Percentiles rank a stretch among this genome's conserved stretches.
phyloP scores from a whole-genome alignment of 352 stramenopile species.

The Pythium coloratum region DNA sequence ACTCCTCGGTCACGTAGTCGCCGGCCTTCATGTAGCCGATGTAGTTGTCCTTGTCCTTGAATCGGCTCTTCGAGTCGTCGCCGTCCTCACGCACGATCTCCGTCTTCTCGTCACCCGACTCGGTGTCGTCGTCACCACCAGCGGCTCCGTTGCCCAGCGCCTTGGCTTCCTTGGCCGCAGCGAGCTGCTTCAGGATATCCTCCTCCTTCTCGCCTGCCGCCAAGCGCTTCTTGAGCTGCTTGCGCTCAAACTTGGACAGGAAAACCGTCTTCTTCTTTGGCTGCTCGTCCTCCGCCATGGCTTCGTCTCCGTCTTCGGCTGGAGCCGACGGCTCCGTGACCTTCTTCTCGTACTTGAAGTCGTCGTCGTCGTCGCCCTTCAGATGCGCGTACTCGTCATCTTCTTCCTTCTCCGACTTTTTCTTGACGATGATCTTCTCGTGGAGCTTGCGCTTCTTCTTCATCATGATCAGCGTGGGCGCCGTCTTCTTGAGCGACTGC shows the following conservation, averaged over 20 bases:
- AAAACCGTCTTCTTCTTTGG: conserved; percentile 73
- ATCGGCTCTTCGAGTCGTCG: conserved; percentile 25
- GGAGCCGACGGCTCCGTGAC: neutral
- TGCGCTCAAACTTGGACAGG: conserved; percentile 95
- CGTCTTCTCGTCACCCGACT: conserved; percentile 31
- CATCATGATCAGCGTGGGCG: conserved; percentile 83
- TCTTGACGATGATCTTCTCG: conserved; percentile 81
- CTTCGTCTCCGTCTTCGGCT: conserved; percentile 9
- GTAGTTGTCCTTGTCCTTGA: conserved; percentile 86
- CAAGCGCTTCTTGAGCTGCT: conserved; percentile 91
- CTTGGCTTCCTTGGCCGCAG: conserved; percentile 43
- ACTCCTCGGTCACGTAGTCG: conserved; percentile 75
- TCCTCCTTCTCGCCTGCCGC: conserved; percentile 70
- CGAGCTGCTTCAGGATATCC: conserved; percentile 68
- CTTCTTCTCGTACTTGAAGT: conserved; percentile 14
- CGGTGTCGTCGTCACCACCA: conserved; percentile 15
- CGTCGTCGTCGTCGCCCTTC: conserved; percentile 33
- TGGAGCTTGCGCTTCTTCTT: conserved; percentile 84
- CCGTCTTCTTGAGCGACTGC: conserved; percentile 77
- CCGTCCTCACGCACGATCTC: conserved; percentile 12
- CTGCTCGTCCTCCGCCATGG: conserved; percentile 9
- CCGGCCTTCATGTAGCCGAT: conserved; percentile 83
- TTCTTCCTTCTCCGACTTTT: conserved; percentile 56
- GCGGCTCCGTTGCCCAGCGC: neutral
- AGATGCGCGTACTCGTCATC: conserved; percentile 27